Evolutionary conservation across 345 rosid species (phyloP).

Genomic region (Pistacia integerrima): DNA sequence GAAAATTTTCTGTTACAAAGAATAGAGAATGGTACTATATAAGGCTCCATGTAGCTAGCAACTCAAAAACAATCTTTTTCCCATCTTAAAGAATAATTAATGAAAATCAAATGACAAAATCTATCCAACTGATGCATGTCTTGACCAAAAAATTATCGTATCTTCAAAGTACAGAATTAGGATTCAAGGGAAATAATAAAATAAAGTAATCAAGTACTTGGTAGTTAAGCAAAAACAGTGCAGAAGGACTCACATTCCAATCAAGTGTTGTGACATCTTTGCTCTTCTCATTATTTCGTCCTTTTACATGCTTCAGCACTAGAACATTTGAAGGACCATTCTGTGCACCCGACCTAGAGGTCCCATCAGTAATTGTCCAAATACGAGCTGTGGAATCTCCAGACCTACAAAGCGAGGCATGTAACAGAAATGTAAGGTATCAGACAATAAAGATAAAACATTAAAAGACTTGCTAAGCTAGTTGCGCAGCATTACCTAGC

Average conservation of each 20-base stretch:
- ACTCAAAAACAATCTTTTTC: background rate
- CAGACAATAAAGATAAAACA: background rate
- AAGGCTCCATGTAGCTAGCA: background rate
- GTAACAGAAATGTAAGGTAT: conserved; percentile 4
- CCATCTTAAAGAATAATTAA: background rate
- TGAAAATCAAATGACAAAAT: background rate
- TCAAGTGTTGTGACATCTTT: conserved; percentile 98
- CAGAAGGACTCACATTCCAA: conserved; percentile 86
- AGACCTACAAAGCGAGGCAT: conserved; percentile 50
- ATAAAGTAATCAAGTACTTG: background rate
- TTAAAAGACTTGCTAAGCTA: background rate
- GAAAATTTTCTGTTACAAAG: background rate
- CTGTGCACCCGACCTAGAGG: conserved; percentile 48
- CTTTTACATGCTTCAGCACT: conserved; percentile 92
- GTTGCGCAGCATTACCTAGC: background rate
- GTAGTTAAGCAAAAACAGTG: conserved; percentile 9
- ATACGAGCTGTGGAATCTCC: conserved; percentile 99
- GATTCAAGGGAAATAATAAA: background rate
- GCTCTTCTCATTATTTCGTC: conserved; percentile 94
- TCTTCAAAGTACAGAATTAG: background rate
- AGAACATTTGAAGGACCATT: conserved; percentile 57
- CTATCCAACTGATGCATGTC: background rate
- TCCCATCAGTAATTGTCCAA: conserved; percentile 80
- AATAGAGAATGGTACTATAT: conserved; percentile 18
- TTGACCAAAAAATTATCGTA: background rate